Base-by-base conservation (phyloP, 352 stramenopile species). In the Phytopythium montanum region DNA sequence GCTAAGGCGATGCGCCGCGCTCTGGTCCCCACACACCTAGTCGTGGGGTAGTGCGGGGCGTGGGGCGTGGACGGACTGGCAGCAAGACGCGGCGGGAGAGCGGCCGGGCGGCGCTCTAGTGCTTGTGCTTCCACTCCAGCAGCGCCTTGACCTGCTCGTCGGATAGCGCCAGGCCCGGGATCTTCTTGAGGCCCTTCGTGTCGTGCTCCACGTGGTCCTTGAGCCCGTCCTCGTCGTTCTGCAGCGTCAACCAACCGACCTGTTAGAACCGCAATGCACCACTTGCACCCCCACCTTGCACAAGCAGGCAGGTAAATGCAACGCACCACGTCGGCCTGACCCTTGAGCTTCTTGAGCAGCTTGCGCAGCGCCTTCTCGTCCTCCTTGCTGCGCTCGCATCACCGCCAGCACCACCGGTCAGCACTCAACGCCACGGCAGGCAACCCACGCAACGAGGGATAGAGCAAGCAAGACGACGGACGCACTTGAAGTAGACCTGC, bases 51-150 rank as follows among this genome's bases (percentile, higher is more conserved):
- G 6, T 21, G 23, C 23, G 23, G 3, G 44, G 31, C 31, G n/a
- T 42, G 19, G 12, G 45, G 29, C 49, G 48, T 25, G 48, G 26
- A 28, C 26, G 23, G 21, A 2, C 7, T n/a, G 23, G 45, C 25
- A 23, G 34, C 14, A 50, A 34, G 19, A 36, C 5, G 10, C 45
- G 26, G 4, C 1, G 31, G 1, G 31, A 10, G 31, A 10, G 7
- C 7, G 31, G 31, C 31, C 7, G 31, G 31, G 5, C 9, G 5
- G 4, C 34, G 52, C 61, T 73, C 18, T 93, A 93, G 64, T 90
- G 80, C 65, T 92, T 70, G 79, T 94, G 85, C 79, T 95, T 95
- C 85, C 85, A 95, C 78, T 95, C 92, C 72, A 95, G 81, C 55
- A 95, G 77, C 55, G 80, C 83, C 26, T 82, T 72, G 51, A 90